These are phyloP conservation scores for Aurantiochytrium sp. DNA, from an alignment of 108 stramenopile genomes.

Conservation along the genomic window DNA sequence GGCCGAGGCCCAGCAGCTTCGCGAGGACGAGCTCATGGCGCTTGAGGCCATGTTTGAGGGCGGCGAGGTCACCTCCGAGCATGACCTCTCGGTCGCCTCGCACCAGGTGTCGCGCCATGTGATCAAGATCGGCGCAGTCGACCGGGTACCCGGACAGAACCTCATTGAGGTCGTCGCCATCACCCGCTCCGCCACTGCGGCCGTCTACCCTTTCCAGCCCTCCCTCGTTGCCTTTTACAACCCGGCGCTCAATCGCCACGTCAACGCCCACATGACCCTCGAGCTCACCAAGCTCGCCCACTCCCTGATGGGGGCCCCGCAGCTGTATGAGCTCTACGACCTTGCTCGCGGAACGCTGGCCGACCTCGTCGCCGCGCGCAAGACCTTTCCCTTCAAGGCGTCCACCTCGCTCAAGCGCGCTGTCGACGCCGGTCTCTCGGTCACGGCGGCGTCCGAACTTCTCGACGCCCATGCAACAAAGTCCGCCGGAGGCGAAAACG, in stretches of 20 bases:
- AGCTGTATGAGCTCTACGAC: neutral
- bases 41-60: constrained; percentile 4
- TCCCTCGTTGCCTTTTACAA: neutral
- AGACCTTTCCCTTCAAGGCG: neutral
- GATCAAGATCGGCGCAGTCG: neutral
- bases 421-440: neutral
- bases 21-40: neutral
- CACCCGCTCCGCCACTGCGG: neutral
- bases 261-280: neutral
- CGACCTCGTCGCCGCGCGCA: neutral
- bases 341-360: neutral
- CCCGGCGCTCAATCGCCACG: neutral
- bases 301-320: neutral
- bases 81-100: neutral
- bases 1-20: constrained; percentile 7
- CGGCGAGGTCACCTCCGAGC: neutral
- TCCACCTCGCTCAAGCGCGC: neutral
- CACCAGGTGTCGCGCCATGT: neutral
- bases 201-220: neutral
- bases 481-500: neutral
- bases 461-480: neutral
- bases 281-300: neutral
- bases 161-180: neutral
- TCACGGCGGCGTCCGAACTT: neutral
- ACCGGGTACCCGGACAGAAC: neutral